Base-by-base conservation (phyloP, 2,329 filamentous ascomycete species). In the Stenocarpella maydis region DNA sequence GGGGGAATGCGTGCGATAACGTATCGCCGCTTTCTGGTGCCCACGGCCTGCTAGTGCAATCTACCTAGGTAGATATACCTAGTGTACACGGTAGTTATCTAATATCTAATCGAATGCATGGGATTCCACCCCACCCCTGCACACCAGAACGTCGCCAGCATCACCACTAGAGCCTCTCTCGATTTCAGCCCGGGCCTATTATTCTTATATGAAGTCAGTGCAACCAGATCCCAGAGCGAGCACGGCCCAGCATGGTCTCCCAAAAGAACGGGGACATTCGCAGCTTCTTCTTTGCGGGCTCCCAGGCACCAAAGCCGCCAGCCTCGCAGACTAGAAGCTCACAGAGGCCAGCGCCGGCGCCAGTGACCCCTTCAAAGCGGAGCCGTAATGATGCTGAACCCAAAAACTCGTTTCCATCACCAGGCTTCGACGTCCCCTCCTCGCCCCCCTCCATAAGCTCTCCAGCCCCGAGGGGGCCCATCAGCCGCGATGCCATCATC, bases 401-500 rank as follows among this genome's bases (percentile, higher is more conserved):
- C 28, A 21, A 3, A 21, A 53, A 58, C 19, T 34, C 45, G 2
- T 47, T 31, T 7, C 43, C 45, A 28, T 37, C 55, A 12, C n/a
- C 47, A 26, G 26, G n/a, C 21, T 26, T 52, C 26, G 43, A 47
- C 10, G 34, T 55, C 34, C 41, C 26, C 45, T 73, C 71, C 28
- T 75, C 68, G 65, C 74, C 52, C 71, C 72, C 71, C 26, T 72
- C 72, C 60, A 71, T 73, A 47, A 39, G 54, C 69, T 39, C 74
- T 74, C 74, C 15, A 69, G 71, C n/a, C 69, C 76, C 63, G 55
- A 73, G 52, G 75, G 75, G 63, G 47, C 73, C 69, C 72, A 73
- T 80, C 60, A 80, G 83, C 69, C 82, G 88, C 77, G 82, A 88
- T 74, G 79, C 88, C 15, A 81, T 91, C 67, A 91, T 95, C 49